phyloP scores from a whole-genome alignment of 441 rosid genomes.

The Gossypium aridum region DNA sequence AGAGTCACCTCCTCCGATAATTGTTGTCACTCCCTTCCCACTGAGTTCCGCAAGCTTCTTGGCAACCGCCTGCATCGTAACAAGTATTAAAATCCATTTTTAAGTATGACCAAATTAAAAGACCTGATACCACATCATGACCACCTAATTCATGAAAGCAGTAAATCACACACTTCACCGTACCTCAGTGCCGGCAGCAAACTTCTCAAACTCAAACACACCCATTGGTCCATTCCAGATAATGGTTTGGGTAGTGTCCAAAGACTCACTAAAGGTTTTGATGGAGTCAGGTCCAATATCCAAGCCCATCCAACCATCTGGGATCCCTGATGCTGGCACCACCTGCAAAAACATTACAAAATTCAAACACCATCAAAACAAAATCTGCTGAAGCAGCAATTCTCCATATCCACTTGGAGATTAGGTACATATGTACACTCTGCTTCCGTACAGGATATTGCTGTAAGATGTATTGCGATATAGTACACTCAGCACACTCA shows the following conservation, averaged over 20 bases:
- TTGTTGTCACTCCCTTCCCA: conserved; percentile 80
- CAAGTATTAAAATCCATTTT: neutral
- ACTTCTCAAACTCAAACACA: conserved; percentile 84
- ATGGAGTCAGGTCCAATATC: conserved; percentile 88
- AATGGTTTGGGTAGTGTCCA: conserved; percentile 69
- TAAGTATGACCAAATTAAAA: neutral
- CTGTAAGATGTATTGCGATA: neutral
- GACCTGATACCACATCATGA: neutral
- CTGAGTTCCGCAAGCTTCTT: conserved; percentile 76
- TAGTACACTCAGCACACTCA: neutral
- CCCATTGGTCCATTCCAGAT: conserved; percentile 99
- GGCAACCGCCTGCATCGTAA: conserved; percentile 49
- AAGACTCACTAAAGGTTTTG: conserved; percentile 58
- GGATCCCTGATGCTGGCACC: conserved; percentile 70
- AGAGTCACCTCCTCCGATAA: conserved; percentile 94
- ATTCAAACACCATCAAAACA: neutral
- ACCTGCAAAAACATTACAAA: conserved; percentile 37
- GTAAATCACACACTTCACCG: neutral
- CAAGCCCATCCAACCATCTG: conserved; percentile 97
- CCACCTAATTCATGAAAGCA: neutral
- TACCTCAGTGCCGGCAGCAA: conserved; percentile 90
- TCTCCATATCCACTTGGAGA: neutral
- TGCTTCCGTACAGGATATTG: neutral
- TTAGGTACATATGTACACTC: neutral
- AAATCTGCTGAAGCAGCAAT: neutral